Conservation (phyloP, 805 yeast species). For the Candida palmyrensis region DNA sequence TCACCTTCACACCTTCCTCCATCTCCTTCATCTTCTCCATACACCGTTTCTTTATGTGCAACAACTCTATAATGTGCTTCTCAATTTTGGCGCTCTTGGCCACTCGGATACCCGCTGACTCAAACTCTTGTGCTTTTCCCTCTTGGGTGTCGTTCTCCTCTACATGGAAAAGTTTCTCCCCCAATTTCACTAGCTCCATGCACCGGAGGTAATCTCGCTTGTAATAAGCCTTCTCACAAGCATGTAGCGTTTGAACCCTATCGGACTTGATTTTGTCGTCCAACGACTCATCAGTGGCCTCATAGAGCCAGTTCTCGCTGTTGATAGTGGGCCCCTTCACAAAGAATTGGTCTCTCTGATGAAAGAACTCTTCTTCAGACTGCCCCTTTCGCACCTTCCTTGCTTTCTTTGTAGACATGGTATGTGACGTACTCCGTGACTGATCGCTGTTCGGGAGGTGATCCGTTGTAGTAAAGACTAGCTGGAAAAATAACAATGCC, state of each 20-base stretch:
- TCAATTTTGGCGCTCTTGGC: constrained; percentile 28
- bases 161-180: constrained; percentile 28
- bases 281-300: constrained; percentile 17
- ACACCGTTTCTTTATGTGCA: constrained; percentile 40
- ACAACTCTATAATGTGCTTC: constrained; percentile 48
- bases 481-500: no score
- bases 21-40: constrained; percentile 12
- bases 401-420: constrained; percentile 1
- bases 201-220: constrained; percentile 49
- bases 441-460: no score
- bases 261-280: constrained; percentile 42
- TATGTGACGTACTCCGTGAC: no score
- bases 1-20: constrained; percentile 1
- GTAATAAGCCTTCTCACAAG: constrained; percentile 62
- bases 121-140: constrained; percentile 15
- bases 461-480: no score
- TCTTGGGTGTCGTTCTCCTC: constrained; percentile 16
- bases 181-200: constrained; percentile 34
- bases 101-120: constrained; percentile 3
- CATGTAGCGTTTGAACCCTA: constrained; percentile 50
- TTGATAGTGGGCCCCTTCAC: constrained; percentile 55
- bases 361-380: constrained; percentile 53
- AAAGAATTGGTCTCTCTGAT: constrained; percentile 48
- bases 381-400: constrained; percentile 61
- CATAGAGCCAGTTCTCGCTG: constrained; percentile 39